These are phyloP conservation scores for Elsinoe necatrix DNA, from an alignment of 2,329 filamentous ascomycete genomes.

Conservation along the genomic window DNA sequence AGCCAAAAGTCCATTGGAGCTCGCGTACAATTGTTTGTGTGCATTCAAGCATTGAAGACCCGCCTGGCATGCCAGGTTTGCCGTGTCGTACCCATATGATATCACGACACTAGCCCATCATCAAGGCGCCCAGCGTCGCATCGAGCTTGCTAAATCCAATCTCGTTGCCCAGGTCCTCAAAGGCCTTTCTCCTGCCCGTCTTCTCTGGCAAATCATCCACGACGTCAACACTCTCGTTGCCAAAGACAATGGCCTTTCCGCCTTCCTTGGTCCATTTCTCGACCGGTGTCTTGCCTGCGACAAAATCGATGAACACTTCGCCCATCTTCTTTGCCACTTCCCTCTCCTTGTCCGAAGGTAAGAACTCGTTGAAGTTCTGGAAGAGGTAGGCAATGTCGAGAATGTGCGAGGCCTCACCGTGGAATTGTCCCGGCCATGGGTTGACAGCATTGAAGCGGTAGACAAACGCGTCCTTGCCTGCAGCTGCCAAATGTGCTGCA, in stretches of 20 bases:
- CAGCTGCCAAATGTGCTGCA: constrained; percentile 22
- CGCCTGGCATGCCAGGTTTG: no score
- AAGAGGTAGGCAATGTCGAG: constrained; percentile 40
- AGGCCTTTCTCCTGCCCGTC: constrained; percentile 2
- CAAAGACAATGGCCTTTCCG: constrained; percentile 19
- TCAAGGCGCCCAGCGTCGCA: neutral
- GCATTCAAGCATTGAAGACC: neutral
- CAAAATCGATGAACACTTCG: constrained; percentile 33
- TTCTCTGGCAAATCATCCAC: constrained; percentile 19
- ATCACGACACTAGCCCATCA: neutral
- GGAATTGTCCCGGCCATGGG: constrained; percentile 37
- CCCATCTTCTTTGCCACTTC: constrained; percentile 30
- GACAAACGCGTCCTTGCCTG: constrained; percentile 24
- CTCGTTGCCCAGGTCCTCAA: constrained; percentile 6
- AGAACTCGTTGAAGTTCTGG: constrained; percentile 38
- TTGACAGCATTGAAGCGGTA: constrained; percentile 43
- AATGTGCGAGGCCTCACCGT: constrained; percentile 37
- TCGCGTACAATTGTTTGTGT: neutral
- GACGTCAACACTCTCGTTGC: constrained; percentile 14
- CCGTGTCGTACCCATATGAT: no score
- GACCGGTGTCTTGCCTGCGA: constrained; percentile 31
- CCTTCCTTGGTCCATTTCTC: constrained; percentile 28
- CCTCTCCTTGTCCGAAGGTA: constrained; percentile 28
- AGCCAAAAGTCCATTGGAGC: neutral
- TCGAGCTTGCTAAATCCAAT: constrained; percentile 12